Evolutionary conservation across 805 yeast species (phyloP), one percentile per base, ranked within the genome.

Genomic region (Priceomyces fermenticarens): DNA sequence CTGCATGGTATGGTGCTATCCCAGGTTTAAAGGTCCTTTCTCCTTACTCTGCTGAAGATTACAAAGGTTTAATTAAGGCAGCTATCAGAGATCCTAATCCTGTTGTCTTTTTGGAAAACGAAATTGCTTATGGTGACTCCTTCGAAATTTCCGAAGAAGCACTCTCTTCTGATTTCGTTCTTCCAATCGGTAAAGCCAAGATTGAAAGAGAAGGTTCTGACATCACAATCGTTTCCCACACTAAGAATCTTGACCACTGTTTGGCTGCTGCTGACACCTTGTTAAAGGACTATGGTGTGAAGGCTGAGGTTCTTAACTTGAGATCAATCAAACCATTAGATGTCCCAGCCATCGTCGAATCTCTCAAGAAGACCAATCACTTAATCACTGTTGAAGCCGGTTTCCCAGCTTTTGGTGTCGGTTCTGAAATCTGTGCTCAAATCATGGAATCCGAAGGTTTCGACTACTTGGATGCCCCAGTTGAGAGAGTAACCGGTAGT

Each of bases 81-180:
- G 90, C 99, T 37, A 84, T 91, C 60, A 86, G 98, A 72, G 99
- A 93, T 69, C 99, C 99, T 55, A 93, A 93, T 75, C 98, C 98
- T 35, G 96, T 89, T 43, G 85, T 93, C 38, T 84, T 93, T 67
- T 80, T 93, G 63, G 99, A 93, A 73, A 93, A 93, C 72, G 99
- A 93, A 75, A 77, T 93, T 58, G 69, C 89, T 54, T 93, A 93
- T 70, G 96, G 96, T 70, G 96, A 91, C 64, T 64, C 87, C 14
- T 89, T 88, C 69, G 91, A 85, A 57, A 80, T 93, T 53, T 75
- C 89, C 46, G 97, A 88, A 66, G 98, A 89, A 72, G 90, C 83
- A 45, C 70, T 85, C 58, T 81, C 90, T 45, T 77, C 93, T 40
- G 99, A 93, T 72, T 93, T 82, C 63, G 83, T 88, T 42, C 68